These are phyloP conservation scores for Taxillus chinensis DNA, from an alignment of 164 flowering plant species.

Conservation along the genomic window DNA sequence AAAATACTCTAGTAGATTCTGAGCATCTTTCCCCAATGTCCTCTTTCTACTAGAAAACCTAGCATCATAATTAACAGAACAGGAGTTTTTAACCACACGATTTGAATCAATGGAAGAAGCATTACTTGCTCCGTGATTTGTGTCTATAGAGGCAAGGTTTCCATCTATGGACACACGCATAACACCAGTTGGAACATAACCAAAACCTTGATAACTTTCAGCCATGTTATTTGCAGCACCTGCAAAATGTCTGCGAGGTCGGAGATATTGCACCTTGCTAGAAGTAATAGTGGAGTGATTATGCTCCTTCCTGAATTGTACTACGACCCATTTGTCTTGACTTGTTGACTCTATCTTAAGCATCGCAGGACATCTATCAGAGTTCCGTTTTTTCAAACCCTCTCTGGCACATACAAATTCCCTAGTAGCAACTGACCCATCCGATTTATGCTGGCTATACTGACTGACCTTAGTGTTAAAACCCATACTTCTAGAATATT, in stretches of 20 bases:
- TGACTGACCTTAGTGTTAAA: constrained; percentile 45
- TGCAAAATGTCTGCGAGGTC: constrained; percentile 57
- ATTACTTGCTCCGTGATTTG: constrained; percentile 25
- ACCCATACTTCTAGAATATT: constrained; percentile 56
- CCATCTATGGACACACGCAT: constrained; percentile 55
- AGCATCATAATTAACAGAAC: constrained; percentile 19
- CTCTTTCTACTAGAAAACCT: constrained; percentile 29
- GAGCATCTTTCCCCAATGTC: constrained; percentile 58
- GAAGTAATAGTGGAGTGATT: constrained; percentile 47
- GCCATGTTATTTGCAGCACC: constrained; percentile 34
- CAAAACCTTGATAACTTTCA: constrained; percentile 28
- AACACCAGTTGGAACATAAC: constrained; percentile 38
- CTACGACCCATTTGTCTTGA: constrained; percentile 55
- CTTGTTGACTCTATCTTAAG: constrained; percentile 43
- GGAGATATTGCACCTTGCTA: constrained; percentile 49
- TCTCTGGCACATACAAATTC: constrained; percentile 58
- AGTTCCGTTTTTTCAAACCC: constrained; percentile 34
- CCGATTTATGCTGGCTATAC: constrained; percentile 33
- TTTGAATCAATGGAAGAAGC: constrained; percentile 24
- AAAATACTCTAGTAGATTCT: constrained; percentile 52
- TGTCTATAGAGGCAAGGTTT: constrained; percentile 25
- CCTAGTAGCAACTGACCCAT: constrained; percentile 25
- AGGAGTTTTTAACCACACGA: constrained; percentile 20
- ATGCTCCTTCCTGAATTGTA: constrained; percentile 68
- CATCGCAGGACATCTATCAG: constrained; percentile 58